Evolutionary conservation across 2,329 filamentous ascomycete species (phyloP).

Genomic region (Botrytis medusae): DNA sequence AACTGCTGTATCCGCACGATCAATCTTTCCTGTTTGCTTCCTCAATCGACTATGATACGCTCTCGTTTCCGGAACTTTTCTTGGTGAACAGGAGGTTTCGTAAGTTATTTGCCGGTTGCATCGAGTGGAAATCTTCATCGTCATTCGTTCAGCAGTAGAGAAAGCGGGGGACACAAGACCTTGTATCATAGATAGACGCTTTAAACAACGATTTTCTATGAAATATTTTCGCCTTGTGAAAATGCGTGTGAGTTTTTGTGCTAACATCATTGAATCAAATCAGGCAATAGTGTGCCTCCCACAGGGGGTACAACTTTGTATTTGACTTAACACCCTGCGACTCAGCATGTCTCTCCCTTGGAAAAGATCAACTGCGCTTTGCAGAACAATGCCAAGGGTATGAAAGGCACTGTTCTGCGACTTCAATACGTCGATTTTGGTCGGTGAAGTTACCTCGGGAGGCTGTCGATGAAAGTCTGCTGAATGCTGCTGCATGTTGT

Average conservation of each 20-base stretch:
- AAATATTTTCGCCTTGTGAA: neutral
- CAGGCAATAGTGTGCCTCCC: neutral
- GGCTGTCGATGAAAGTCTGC: too few species aligned
- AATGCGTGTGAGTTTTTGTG: neutral
- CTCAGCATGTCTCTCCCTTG: neutral
- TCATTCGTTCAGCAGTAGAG: neutral
- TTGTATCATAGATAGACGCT: slow-evolving; percentile 14
- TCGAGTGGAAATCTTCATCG: neutral
- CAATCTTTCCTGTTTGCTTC: neutral
- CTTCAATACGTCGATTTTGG: neutral
- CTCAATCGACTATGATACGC: neutral
- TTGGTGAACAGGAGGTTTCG: neutral
- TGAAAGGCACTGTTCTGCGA: neutral
- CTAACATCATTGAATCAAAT: neutral
- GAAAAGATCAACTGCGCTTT: neutral
- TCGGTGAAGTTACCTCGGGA: neutral
- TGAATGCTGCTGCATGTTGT: neutral
- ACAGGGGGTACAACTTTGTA: neutral
- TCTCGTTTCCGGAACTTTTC: neutral
- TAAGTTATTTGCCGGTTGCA: neutral
- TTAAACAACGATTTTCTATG: neutral
- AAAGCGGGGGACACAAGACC: neutral
- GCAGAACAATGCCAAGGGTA: neutral
- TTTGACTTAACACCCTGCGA: neutral
- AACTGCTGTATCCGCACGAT: neutral